Conservation (phyloP, 192 early-diverging fungal genomes). For the Lunasporangiospora selenospora region DNA sequence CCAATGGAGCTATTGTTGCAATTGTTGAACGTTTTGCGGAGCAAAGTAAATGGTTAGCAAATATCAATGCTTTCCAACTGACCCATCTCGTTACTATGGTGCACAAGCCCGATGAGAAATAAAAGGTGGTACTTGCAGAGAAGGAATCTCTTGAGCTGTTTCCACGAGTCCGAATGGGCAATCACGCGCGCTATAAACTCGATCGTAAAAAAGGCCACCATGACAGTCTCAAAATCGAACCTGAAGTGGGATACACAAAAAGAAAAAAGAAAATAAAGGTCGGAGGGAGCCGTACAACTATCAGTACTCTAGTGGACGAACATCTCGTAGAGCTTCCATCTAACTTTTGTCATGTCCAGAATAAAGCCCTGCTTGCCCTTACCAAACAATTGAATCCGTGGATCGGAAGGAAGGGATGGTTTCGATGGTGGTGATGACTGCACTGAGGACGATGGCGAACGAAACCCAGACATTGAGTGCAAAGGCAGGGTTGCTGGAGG, state of each 20-base stretch:
- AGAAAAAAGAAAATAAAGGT: background rate
- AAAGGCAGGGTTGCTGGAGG: slow-evolving; percentile 75
- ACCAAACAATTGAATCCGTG: slow-evolving; percentile 60
- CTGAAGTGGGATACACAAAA: slow-evolving; percentile 33
- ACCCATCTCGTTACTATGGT: background rate
- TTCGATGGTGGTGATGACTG: slow-evolving; percentile 79
- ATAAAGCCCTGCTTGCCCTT: too few relatives aligned
- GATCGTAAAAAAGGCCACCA: slow-evolving; percentile 77
- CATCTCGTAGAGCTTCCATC: too few relatives aligned
- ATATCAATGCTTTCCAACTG: background rate
- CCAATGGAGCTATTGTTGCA: slow-evolving; percentile 54
- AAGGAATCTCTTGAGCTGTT: slow-evolving; percentile 62
- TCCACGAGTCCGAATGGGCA: slow-evolving; percentile 74
- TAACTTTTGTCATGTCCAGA: too few relatives aligned
- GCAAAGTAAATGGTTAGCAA: slow-evolving; percentile 1
- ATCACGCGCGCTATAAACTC: slow-evolving; percentile 74
- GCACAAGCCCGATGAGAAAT: background rate
- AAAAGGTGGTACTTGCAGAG: slow-evolving; percentile 45
- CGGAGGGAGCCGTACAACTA: background rate
- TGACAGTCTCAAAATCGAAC: slow-evolving; percentile 71
- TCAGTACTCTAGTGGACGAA: too few relatives aligned
- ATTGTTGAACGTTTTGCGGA: background rate
- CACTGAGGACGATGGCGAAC: slow-evolving; percentile 74
- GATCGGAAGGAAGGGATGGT: slow-evolving; percentile 79
- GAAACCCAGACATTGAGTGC: slow-evolving; percentile 75